Evolutionary conservation across 2,329 filamentous ascomycete genomes (phyloP).

Genomic region (Dactylellina parvicollis): DNA sequence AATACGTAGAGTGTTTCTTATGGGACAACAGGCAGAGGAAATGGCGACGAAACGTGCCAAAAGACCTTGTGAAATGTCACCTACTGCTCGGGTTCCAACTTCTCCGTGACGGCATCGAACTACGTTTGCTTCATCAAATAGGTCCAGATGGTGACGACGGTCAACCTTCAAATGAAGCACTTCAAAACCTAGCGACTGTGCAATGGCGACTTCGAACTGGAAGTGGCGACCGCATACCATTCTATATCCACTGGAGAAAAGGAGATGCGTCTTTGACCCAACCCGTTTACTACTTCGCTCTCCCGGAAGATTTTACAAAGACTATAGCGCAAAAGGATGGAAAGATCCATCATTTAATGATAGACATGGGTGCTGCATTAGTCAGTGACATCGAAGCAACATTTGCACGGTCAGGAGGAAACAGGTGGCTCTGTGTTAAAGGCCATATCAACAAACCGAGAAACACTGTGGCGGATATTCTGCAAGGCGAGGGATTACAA

Average conservation of each 20-base stretch:
- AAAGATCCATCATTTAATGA: conserved; percentile 10
- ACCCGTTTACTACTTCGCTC: conserved; percentile 23
- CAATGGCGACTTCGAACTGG: conserved; percentile 12
- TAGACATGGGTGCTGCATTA: conserved; percentile 13
- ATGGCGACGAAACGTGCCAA: conserved; percentile 18
- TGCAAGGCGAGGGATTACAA: not conserved
- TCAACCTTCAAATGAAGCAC: not conserved
- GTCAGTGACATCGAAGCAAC: conserved; percentile 10
- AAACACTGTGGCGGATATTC: not conserved
- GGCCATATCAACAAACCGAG: not conserved
- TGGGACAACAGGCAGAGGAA: conserved; percentile 10
- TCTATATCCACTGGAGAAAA: conserved; percentile 18
- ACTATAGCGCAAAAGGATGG: not conserved
- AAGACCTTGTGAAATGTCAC: not conserved
- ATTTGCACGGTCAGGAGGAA: not conserved
- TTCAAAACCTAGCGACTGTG: not conserved
- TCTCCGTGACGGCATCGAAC: conserved; percentile 14
- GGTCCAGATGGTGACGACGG: not conserved
- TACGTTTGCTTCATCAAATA: conserved; percentile 21
- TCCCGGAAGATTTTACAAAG: conserved; percentile 6
- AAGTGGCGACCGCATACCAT: not conserved
- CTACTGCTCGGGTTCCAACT: conserved; percentile 9
- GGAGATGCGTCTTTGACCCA: not conserved
- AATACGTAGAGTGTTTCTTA: conserved; percentile 4
- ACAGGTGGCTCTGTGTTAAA: conserved; percentile 24